These are phyloP conservation scores for Sarcomyxa edulis DNA, from an alignment of 768 basidiomycete species.

Conservation along the genomic window DNA sequence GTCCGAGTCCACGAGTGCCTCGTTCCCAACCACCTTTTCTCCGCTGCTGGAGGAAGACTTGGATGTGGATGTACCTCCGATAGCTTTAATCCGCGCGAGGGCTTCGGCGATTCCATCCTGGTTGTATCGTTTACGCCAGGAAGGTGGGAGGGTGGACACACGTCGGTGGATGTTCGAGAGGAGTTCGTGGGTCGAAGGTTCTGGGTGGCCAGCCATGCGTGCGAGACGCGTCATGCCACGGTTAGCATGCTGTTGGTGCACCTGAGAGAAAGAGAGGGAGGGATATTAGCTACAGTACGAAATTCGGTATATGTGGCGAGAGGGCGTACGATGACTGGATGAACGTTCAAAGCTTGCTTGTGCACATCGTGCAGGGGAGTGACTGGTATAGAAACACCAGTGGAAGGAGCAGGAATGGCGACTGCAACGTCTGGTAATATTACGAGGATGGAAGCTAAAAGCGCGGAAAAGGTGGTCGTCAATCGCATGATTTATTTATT, in stretches of 20 bases:
- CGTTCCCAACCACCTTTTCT: constrained; percentile 1
- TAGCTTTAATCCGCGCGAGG: too few species aligned
- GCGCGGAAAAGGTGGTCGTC: constrained; percentile 39
- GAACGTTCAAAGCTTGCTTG: too few species aligned
- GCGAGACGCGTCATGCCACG: constrained; percentile 5
- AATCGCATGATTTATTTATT: constrained; percentile 69
- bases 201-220: constrained; percentile 2
- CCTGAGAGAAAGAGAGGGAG: background rate
- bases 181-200: constrained; percentile 2
- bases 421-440: constrained; percentile 38
- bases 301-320: too few species aligned
- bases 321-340: too few species aligned
- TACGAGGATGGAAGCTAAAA: constrained; percentile 48
- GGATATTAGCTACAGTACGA: too few species aligned
- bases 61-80: too few species aligned
- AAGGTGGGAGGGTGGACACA: too few species aligned
- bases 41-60: too few species aligned
- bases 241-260: constrained; percentile 5
- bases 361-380: constrained; percentile 35
- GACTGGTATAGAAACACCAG: constrained; percentile 32
- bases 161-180: constrained; percentile 24
- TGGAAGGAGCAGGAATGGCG: constrained; percentile 29
- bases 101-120: too few species aligned
- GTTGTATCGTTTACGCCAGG: too few species aligned
- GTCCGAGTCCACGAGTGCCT: too few species aligned